Base-by-base conservation (phyloP, 1,139 yeast species). In the Kodamaea fungicola region DNA sequence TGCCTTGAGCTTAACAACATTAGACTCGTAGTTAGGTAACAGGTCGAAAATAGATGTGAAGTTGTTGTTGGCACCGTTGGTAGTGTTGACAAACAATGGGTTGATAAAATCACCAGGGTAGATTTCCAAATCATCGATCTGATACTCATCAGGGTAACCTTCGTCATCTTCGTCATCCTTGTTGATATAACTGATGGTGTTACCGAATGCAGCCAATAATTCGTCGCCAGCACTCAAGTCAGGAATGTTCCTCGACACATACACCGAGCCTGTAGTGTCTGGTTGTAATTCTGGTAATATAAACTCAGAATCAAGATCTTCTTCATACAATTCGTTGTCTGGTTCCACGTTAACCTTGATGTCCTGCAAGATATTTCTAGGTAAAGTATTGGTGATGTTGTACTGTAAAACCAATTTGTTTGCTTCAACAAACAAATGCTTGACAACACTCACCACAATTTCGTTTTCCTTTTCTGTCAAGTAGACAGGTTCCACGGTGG, bases 381-480 rank as follows among this genome's bases (percentile, higher is more conserved):
- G 80, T 52, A 90, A 74, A 2, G 98, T 92, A 64, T 92, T 94
- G 44, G 83, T 77, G 49, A 94, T 78, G 49, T 84, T 80, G 62
- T 78, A 92, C 68, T 92, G 96, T 47, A 92, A 68, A 24, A 92
- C 94, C 55, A 89, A 67, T 59, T 88, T 85, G 30, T 78, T 76
- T 38, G 77, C 64, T 22, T 67, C 74, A 32, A 65, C 54, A 64
- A 85, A 92, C 42, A 89, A 67, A 61, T 90, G 97, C 61, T 87
- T 89, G 40, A 86, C 74, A 26, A 86, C 92, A 38, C 76, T 75
- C 38, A 94, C 96, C 36, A 88, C 92, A 59, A 89, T 89, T 63
- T 92, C 99, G 46, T 95, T 89, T 58, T 90, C 98, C 45, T 78
- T 76, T 59, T 92, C 98, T 25, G 98, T 90, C 54, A 92, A 77